Conservation (phyloP, 1,284 basidiomycete genomes). For the Amylostereum chailletii region DNA sequence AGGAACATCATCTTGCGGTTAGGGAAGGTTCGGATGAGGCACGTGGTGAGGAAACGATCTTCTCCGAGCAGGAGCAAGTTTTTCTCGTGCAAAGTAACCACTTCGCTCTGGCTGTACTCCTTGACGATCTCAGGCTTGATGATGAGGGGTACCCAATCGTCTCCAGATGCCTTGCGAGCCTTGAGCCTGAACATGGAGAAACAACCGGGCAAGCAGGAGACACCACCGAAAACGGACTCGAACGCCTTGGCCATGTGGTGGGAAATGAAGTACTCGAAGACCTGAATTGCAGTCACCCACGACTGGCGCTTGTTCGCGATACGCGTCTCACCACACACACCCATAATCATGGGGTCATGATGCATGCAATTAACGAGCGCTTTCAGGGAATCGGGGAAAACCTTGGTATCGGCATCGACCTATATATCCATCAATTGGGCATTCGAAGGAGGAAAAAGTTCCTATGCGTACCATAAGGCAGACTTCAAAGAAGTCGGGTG, state of each 20-base stretch:
- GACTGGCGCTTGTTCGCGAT: slow-evolving; percentile 97
- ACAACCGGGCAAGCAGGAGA: slow-evolving; percentile 97
- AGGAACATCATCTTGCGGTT: slow-evolving; percentile 99
- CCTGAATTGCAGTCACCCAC: slow-evolving; percentile 98
- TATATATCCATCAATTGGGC: slow-evolving; percentile 24
- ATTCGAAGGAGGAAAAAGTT: no score
- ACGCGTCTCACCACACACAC: slow-evolving; percentile 95
- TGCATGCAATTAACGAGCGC: slow-evolving; percentile 97
- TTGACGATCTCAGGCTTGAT: slow-evolving; percentile 96
- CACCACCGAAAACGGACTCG: slow-evolving; percentile 98
- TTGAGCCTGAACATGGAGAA: slow-evolving; percentile 99
- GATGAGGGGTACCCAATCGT: slow-evolving; percentile 97
- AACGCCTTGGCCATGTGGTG: slow-evolving; percentile 98
- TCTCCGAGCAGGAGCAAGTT: slow-evolving; percentile 95
- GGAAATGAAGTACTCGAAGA: slow-evolving; percentile 98
- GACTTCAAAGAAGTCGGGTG: slow-evolving; percentile 97
- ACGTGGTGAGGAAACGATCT: slow-evolving; percentile 96
- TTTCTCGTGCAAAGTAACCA: slow-evolving; percentile 96
- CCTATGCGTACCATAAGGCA: slow-evolving; percentile 79
- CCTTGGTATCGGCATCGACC: slow-evolving; percentile 98
- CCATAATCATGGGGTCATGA: slow-evolving; percentile 98
- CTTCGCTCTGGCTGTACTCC: slow-evolving; percentile 92
- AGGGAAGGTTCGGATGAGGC: slow-evolving; percentile 93
- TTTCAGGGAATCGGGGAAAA: slow-evolving; percentile 79
- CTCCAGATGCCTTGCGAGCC: slow-evolving; percentile 77